A percentile compares a stretch with the other conserved stretches of the same genome.
Evolutionary conservation across 1,284 basidiomycete species (phyloP).

Genomic region (Ganoderma lucidum): DNA sequence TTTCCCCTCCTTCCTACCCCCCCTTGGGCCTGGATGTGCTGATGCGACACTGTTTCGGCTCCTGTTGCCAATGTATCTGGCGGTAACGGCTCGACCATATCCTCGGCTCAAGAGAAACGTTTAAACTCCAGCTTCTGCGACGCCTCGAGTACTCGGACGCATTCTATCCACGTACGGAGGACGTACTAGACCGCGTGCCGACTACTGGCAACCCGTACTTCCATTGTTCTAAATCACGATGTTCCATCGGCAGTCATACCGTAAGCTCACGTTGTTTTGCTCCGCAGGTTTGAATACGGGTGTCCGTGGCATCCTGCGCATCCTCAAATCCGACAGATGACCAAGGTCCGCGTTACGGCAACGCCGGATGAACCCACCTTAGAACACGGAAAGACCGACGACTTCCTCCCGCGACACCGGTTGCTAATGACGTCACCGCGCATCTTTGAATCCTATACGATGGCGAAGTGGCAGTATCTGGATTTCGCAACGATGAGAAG

Average conservation of each 20-base stretch:
- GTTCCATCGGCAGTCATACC: background rate
- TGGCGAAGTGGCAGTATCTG: background rate
- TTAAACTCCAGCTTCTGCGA: background rate
- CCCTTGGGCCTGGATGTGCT: background rate
- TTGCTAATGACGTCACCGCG: background rate
- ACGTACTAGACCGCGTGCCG: background rate
- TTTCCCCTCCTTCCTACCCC: background rate
- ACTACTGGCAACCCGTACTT: background rate
- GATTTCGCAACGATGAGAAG: slow-evolving; percentile 8
- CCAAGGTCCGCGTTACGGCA: background rate
- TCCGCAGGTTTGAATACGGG: background rate
- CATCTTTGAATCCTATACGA: background rate
- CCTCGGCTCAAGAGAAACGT: background rate
- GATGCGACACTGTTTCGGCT: background rate
- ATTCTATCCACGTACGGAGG: background rate
- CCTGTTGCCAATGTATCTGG: background rate
- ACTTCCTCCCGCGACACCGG: background rate
- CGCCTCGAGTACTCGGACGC: background rate
- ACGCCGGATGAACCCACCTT: background rate
- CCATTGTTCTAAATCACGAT: background rate
- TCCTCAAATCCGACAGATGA: background rate
- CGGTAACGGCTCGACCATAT: background rate
- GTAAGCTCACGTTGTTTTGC: background rate
- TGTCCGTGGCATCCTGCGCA: background rate
- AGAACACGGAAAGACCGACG: background rate